Evolutionary conservation across 371 early-diverging fungal genomes (phyloP).

Genomic region (Mucor racemosus): DNA sequence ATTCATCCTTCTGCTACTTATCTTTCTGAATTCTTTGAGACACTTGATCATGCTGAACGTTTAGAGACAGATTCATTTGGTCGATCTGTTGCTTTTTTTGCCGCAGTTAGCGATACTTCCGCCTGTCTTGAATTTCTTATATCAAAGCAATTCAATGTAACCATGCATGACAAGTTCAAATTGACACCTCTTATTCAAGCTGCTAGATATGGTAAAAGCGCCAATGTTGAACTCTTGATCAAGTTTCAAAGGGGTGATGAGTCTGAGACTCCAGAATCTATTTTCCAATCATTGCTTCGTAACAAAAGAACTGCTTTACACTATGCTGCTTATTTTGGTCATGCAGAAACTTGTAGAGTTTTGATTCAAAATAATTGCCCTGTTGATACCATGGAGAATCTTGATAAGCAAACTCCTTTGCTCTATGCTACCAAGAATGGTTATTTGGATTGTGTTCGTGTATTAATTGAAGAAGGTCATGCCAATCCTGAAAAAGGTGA

Average conservation of each 20-base stretch:
- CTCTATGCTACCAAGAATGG: constrained; percentile 55
- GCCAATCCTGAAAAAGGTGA: constrained; percentile 51
- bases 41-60: constrained; percentile 46
- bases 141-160: constrained; percentile 37
- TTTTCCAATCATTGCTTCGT: constrained; percentile 45
- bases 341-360: constrained; percentile 45
- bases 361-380: constrained; percentile 55
- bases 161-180: constrained; percentile 43
- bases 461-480: constrained; percentile 51
- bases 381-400: constrained; percentile 45
- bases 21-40: constrained; percentile 46
- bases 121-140: constrained; percentile 56
- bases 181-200: constrained; percentile 61
- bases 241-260: constrained; percentile 10
- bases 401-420: constrained; percentile 53
- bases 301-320: constrained; percentile 58
- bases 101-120: constrained; percentile 59
- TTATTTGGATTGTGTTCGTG: constrained; percentile 49
- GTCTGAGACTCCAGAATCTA: not conserved
- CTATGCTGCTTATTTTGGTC: constrained; percentile 62
- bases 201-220: constrained; percentile 57
- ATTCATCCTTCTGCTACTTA: constrained; percentile 48
- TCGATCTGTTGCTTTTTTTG: constrained; percentile 61
- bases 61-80: constrained; percentile 48
- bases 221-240: constrained; percentile 28